Percentiles rank a stretch among this genome's conserved stretches.
Evolutionary conservation across 176 grass and related monocot species (phyloP).

Genomic region (Hordeum marinum): DNA sequence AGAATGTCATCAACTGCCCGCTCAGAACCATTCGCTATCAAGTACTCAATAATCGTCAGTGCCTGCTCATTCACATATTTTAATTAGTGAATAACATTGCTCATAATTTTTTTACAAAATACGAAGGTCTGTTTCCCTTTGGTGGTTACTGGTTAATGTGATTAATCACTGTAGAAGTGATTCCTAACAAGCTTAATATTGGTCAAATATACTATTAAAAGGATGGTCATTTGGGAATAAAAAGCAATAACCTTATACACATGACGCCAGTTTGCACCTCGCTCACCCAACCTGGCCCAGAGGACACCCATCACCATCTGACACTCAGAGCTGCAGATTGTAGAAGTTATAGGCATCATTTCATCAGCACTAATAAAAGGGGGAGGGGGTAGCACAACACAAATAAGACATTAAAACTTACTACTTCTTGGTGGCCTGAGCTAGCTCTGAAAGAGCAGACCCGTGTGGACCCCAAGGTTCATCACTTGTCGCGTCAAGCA

Average conservation of each 20-base stretch:
- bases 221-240: conserved; percentile 1
- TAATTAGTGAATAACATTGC: conserved; percentile 24
- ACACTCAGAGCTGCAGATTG: conserved; percentile 70
- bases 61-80: conserved; percentile 39
- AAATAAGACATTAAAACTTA: conserved; percentile 22
- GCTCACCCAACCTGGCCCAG: conserved; percentile 76
- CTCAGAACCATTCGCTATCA: conserved; percentile 96
- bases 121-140: background rate
- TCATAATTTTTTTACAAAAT: background rate
- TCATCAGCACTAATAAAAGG: background rate
- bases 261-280: conserved; percentile 82
- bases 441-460: conserved; percentile 68
- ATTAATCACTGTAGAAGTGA: background rate
- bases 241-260: conserved; percentile 62
- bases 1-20: conserved; percentile 93
- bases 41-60: conserved; percentile 92
- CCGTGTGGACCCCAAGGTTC: conserved; percentile 97
- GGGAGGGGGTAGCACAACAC: background rate
- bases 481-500: conserved; percentile 91
- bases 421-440: conserved; percentile 84
- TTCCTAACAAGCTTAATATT: conserved; percentile 9
- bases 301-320: conserved; percentile 98
- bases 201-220: background rate
- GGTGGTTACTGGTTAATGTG: background rate
- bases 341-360: conserved; percentile 27